Conservation (phyloP, 169 alveolate species). For the Hepatocystis sp. region DNA sequence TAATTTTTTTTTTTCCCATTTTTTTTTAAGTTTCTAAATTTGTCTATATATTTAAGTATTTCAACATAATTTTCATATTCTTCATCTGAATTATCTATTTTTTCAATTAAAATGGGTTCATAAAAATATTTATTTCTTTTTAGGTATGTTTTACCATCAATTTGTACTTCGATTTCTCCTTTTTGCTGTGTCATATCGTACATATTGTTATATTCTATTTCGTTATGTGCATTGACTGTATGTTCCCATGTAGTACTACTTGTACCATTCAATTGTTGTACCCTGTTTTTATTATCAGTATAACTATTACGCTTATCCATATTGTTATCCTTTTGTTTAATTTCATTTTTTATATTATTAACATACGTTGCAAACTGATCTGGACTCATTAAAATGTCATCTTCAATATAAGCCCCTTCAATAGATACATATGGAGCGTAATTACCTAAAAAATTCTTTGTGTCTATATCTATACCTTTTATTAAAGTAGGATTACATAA, state of each 20-base stretch:
- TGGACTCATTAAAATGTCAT: slow-evolving; percentile 35
- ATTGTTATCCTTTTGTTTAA: slow-evolving; percentile 11
- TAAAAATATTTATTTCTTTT: slow-evolving; percentile 75
- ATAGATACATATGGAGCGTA: slow-evolving; percentile 79
- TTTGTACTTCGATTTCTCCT: slow-evolving; percentile 43
- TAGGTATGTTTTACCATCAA: slow-evolving; percentile 69
- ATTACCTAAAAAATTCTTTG: slow-evolving; percentile 78
- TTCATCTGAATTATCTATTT: slow-evolving; percentile 34
- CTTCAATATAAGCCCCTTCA: slow-evolving; percentile 77
- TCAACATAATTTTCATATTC: slow-evolving; percentile 74
- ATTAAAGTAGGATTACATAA: slow-evolving; percentile 76
- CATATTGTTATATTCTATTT: no score
- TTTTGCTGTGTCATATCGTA: no score
- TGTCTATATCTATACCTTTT: slow-evolving; percentile 77
- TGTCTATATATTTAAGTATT: slow-evolving; percentile 48
- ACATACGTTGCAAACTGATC: slow-evolving; percentile 57
- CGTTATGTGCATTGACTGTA: no score
- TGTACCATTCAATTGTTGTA: background rate
- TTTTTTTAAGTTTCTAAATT: slow-evolving; percentile 33
- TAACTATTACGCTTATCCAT: background rate
- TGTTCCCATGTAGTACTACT: background rate
- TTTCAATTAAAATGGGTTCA: slow-evolving; percentile 72
- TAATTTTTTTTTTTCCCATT: slow-evolving; percentile 45
- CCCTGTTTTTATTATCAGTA: no score
- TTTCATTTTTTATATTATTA: slow-evolving; percentile 18